These are phyloP conservation scores for Alternaria sp. DNA, from an alignment of 2,329 filamentous ascomycete genomes.

Conservation along the genomic window DNA sequence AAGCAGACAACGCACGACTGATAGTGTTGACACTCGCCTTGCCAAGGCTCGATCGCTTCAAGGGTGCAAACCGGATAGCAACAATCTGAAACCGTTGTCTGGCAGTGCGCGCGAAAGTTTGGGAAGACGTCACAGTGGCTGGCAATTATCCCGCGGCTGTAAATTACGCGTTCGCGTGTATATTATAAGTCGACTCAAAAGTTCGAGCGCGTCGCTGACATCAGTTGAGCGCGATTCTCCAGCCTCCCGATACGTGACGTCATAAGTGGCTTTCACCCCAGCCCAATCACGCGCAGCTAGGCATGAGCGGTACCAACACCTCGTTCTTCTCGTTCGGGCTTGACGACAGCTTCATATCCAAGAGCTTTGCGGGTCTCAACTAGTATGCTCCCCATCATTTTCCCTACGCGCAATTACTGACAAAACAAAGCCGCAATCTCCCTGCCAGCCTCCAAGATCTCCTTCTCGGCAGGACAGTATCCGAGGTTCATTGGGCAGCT, in stretches of 20 bases:
- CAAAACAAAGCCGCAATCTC: constrained; percentile 32
- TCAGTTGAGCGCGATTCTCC: not conserved
- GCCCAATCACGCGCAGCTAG: constrained; percentile 34
- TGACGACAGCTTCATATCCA: constrained; percentile 42
- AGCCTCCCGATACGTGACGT: constrained; percentile 30
- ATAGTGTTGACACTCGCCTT: constrained; percentile 15
- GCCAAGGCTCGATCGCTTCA: constrained; percentile 39
- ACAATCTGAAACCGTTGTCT: not conserved
- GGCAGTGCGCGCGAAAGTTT: not conserved
- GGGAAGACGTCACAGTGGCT: not conserved
- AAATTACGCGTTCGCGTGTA: not conserved
- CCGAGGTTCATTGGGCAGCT: constrained; percentile 41
- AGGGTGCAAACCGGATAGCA: constrained; percentile 40
- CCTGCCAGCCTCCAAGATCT: constrained; percentile 35
- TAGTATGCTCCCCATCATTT: constrained; percentile 28
- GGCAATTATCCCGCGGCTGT: not conserved
- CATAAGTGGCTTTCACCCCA: constrained; percentile 33
- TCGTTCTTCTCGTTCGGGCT: constrained; percentile 46
- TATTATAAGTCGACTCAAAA: not conserved
- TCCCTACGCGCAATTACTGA: constrained; percentile 2
- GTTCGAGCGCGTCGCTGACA: not conserved
- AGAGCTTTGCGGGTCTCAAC: constrained; percentile 36
- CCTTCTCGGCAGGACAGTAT: constrained; percentile 29
- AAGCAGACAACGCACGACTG: constrained; percentile 5
- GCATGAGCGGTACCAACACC: constrained; percentile 33